These are phyloP conservation scores for Triangularia verruculosa DNA, from an alignment of 2,329 filamentous ascomycete genomes.

Conservation along the genomic window DNA sequence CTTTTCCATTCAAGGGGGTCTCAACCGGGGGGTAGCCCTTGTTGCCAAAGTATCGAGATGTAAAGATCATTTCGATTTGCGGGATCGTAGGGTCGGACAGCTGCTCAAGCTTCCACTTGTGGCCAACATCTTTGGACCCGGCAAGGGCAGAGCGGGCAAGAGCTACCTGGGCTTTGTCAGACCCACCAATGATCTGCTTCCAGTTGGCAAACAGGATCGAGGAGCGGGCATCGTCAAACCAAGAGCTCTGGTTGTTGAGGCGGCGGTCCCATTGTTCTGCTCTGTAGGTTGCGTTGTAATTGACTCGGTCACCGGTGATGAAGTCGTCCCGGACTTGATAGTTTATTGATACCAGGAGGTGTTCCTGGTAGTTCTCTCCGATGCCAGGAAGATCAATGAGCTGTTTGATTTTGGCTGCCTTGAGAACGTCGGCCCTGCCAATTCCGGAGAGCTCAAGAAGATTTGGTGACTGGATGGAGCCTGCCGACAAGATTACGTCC, in stretches of 20 bases:
- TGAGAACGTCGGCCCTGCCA: conserved; percentile 47
- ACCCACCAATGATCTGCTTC: conserved; percentile 35
- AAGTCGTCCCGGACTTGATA: conserved; percentile 32
- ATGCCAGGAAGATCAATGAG: conserved; percentile 56
- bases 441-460: conserved; percentile 57
- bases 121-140: conserved; percentile 27
- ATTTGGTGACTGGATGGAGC: conserved; percentile 54
- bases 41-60: conserved; percentile 43
- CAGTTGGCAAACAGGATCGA: conserved; percentile 43
- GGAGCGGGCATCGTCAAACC: conserved; percentile 40
- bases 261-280: conserved; percentile 40
- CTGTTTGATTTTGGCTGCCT: conserved; percentile 44
- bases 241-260: conserved; percentile 32
- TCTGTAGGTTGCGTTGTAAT: conserved; percentile 33
- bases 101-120: conserved; percentile 40
- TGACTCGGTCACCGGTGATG: conserved; percentile 34
- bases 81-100: conserved; percentile 38
- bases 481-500: conserved; percentile 39
- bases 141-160: conserved; percentile 25
- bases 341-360: conserved; percentile 22
- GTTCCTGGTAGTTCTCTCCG: conserved; percentile 47
- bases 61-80: conserved; percentile 43
- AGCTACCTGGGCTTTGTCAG: conserved; percentile 2
- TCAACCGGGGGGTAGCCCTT: conserved; percentile 35
- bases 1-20: conserved; percentile 32